Percentiles rank a stretch among this genome's conserved stretches.
Conservation (phyloP, 192 early-diverging fungal genomes). For the Podila epigama region DNA sequence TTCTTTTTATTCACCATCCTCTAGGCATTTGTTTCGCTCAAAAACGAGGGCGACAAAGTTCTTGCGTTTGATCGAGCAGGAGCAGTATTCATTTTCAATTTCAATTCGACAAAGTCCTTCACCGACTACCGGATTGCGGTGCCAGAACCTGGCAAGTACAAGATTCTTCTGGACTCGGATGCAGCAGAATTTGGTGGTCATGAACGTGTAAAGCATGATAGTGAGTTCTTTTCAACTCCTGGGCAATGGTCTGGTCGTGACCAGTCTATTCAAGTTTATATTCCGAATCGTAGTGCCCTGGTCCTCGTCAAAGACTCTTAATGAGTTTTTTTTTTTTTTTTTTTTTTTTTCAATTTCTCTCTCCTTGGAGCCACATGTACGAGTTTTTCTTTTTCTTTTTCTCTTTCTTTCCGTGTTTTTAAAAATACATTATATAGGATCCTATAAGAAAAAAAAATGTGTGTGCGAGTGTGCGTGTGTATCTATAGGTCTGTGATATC, state of each 20-base stretch:
- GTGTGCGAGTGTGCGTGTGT: neutral
- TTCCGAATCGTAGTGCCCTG: conserved; percentile 29
- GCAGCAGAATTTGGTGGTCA: conserved; percentile 81
- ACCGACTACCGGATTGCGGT: conserved; percentile 89
- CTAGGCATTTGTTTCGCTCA: conserved; percentile 82
- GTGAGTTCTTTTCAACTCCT: conserved; percentile 75
- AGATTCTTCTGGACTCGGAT: conserved; percentile 82
- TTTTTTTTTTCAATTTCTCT: neutral
- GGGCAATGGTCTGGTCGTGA: conserved; percentile 74
- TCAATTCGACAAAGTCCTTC: conserved; percentile 85
- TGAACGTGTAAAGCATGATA: conserved; percentile 68
- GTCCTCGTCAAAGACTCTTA: conserved; percentile 12
- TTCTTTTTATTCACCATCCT: neutral
- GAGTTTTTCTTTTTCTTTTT: conserved; percentile 19
- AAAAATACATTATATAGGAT: conserved; percentile 13
- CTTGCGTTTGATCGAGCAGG: conserved; percentile 92
- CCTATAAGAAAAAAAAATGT: neutral
- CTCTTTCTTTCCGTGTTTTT: neutral
- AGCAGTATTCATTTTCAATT: conserved; percentile 95
- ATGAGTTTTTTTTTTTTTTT: neutral
- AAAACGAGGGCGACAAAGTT: conserved; percentile 93
- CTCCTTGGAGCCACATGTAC: neutral
- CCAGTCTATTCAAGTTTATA: conserved; percentile 77
- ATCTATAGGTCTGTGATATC: neutral
- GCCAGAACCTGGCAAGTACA: conserved; percentile 73